Evolutionary conservation across 805 yeast genomes (phyloP).

Genomic region (Blastobotrys parvus): DNA sequence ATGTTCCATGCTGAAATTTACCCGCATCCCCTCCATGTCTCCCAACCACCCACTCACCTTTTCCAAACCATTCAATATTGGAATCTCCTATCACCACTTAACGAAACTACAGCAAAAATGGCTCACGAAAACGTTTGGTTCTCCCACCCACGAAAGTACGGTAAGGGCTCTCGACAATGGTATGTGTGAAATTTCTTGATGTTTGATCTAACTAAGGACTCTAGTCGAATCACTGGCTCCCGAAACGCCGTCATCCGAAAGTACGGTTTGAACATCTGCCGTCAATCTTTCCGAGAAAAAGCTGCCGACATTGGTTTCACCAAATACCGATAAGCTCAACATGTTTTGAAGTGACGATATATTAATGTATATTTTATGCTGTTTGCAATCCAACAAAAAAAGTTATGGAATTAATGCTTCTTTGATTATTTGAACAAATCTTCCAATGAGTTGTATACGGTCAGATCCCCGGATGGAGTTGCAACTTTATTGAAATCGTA

Average conservation of each 20-base stretch:
- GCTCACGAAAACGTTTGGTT: conserved; percentile 99
- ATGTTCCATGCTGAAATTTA: neutral
- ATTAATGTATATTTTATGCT: too few species aligned
- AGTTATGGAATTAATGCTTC: too few species aligned
- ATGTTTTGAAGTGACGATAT: neutral
- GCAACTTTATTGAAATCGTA: neutral
- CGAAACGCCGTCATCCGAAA: conserved; percentile 99
- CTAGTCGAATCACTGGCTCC: conserved; percentile 88
- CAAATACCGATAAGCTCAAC: conserved; percentile 82
- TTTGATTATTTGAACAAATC: neutral
- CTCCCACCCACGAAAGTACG: conserved; percentile 99
- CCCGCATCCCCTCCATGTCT: neutral
- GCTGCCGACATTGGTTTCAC: conserved; percentile 98
- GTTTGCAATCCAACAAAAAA: too few species aligned
- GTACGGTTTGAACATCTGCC: conserved; percentile 98
- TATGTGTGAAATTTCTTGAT: conserved; percentile 14
- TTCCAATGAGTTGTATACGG: neutral
- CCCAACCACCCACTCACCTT: neutral
- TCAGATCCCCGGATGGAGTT: neutral
- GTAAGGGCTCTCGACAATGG: conserved; percentile 99
- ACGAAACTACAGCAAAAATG: conserved; percentile 51
- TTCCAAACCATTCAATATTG: neutral
- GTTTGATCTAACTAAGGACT: neutral
- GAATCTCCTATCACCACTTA: neutral
- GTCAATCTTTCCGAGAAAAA: conserved; percentile 99